Evolutionary conservation across 805 yeast genomes (phyloP).

Genomic region (Isabelozyma pseudorhagii): DNA sequence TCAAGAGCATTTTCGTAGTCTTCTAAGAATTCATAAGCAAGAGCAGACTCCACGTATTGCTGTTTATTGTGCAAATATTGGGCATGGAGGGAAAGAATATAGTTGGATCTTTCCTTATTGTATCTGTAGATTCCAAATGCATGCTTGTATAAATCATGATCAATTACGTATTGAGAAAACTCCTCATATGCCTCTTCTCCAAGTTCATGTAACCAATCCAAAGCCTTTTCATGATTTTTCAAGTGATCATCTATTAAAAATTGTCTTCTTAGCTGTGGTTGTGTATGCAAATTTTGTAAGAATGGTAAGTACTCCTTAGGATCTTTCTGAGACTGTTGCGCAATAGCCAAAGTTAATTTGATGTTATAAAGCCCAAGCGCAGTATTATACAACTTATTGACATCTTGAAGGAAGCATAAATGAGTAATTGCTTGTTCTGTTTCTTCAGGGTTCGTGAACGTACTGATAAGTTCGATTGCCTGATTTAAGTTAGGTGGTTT

Average conservation of each 20-base stretch:
- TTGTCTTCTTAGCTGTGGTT: conserved; percentile 60
- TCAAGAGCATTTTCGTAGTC: conserved; percentile 61
- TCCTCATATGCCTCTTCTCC: conserved; percentile 44
- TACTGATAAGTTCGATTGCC: conserved; percentile 65
- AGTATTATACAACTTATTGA: conserved; percentile 72
- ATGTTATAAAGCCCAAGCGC: conserved; percentile 84
- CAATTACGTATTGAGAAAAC: conserved; percentile 62
- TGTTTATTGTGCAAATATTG: conserved; percentile 52
- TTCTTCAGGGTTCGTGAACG: conserved; percentile 44
- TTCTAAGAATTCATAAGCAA: conserved; percentile 69
- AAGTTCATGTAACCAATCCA: conserved; percentile 57
- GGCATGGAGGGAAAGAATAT: conserved; percentile 62
- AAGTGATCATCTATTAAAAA: conserved; percentile 80
- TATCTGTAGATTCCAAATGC: conserved; percentile 66
- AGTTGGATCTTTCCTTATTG: conserved; percentile 42
- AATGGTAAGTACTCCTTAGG: conserved; percentile 97
- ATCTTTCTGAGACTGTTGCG: conserved; percentile 96
- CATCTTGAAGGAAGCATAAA: conserved; percentile 87
- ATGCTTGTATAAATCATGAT: conserved; percentile 64
- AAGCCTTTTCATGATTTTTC: conserved; percentile 64
- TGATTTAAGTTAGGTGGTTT: conserved; percentile 79
- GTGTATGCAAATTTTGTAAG: conserved; percentile 71
- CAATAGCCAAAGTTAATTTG: conserved; percentile 73
- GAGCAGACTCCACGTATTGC: conserved; percentile 70
- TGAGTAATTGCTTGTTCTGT: conserved; percentile 68